phyloP scores from a whole-genome alignment of 2,329 filamentous ascomycete genomes.

The Pyrenophora tritici-repentis region DNA sequence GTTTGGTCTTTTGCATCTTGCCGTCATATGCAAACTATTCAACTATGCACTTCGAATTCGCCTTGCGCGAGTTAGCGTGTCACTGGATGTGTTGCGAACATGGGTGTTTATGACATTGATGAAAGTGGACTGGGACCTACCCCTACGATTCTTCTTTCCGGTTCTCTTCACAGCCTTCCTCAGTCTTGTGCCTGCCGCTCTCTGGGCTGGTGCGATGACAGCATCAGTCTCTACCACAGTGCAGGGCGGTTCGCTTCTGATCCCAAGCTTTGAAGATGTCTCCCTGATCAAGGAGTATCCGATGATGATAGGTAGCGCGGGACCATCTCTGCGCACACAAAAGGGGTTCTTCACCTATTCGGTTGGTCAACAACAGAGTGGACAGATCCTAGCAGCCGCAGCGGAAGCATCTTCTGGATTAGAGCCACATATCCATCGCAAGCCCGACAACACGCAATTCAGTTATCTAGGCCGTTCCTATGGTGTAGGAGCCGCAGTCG shows the following conservation, averaged over 20 bases:
- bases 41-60: slow-evolving; percentile 36
- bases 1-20: slow-evolving; percentile 36
- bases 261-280: slow-evolving; percentile 33
- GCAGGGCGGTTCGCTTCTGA: slow-evolving; percentile 19
- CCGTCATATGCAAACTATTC: slow-evolving; percentile 35
- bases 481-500: slow-evolving; percentile 51
- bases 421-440: slow-evolving; percentile 25
- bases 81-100: slow-evolving; percentile 32
- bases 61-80: slow-evolving; percentile 29
- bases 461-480: slow-evolving; percentile 47
- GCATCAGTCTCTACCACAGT: slow-evolving; percentile 26
- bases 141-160: slow-evolving; percentile 37
- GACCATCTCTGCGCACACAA: slow-evolving; percentile 27
- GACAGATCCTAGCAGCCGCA: slow-evolving; percentile 29
- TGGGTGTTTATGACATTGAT: slow-evolving; percentile 36
- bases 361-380: slow-evolving; percentile 30
- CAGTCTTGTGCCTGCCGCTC: slow-evolving; percentile 31
- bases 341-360: slow-evolving; percentile 38
- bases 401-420: slow-evolving; percentile 30
- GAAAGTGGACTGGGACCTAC: slow-evolving; percentile 35
- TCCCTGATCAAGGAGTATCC: slow-evolving; percentile 36
- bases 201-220: slow-evolving; percentile 41
- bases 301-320: slow-evolving; percentile 30
- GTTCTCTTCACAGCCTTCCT: slow-evolving; percentile 27
- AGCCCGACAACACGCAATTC: slow-evolving; percentile 36